Evolutionary conservation across 192 early-diverging fungal genomes (phyloP), one percentile per base, ranked within the genome.

Genomic region (Coemansia sp.): DNA sequence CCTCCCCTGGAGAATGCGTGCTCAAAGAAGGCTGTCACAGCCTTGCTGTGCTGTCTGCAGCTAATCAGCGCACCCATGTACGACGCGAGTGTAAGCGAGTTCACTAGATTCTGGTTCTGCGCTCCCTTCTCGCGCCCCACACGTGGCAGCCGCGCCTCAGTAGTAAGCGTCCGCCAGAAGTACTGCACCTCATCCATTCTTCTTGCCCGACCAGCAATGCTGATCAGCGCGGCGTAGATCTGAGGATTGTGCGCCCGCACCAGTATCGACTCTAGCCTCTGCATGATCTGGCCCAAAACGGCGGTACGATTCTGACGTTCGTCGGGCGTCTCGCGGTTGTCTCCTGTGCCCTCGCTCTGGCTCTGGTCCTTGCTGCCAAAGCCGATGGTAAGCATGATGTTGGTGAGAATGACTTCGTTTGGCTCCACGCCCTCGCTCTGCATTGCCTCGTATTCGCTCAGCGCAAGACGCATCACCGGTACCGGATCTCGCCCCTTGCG

Each of bases 371-470:
- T 46, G 51, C 20, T 76, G 60, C 50, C 61, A 39, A 75, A 64
- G n/a, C 70, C 79, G 3, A 75, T 56, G n/a, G 67, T 81, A 66
- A 81, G 48, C 11, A 75, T 45, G 5, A 81, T 19, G 37, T 72
- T 81, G 14, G 79, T 81, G 25, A 81, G 66, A 10, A 81, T 71
- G 4, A 51, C 65, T 8, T 66, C 63, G 37, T 81, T 81, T 8
- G 70, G 63, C 44, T 45, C 32, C 12, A 70, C 45, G 0, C 59
- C 64, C 13, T 49, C 59, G 2, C 40, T 42, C 16, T 67, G 70
- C 79, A 81, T 81, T 1, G 50, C 73, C 19, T 69, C 65, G 25
- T 66, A 72, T 64, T 81, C 79, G n/a, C 62, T 59, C 6, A 81
- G 63, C 7, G 79, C 74, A 19, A 67, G 53, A 2, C 42, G 53